Base-by-base conservation (phyloP, 108 stramenopile genomes). In the Cyclotella baltica region DNA sequence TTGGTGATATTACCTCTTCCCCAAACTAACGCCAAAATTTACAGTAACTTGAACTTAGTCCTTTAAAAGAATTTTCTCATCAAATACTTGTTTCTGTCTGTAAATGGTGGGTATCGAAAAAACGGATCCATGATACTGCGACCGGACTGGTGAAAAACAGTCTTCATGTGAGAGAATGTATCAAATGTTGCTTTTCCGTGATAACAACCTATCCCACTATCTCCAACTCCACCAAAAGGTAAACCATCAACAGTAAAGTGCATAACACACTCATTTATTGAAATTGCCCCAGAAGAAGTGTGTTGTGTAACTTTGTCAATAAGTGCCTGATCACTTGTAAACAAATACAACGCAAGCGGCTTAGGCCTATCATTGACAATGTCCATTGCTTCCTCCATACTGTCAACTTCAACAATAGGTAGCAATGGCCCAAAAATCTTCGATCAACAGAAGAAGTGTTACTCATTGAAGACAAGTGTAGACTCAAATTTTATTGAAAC, bases 361-460 rank as follows among this genome's bases (percentile, higher is more conserved):
- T 70, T 72, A 22, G 28, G 70, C n/a, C 70, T 28, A 1, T 51
- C 47, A 31, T 76, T 78, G 25, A 95, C 77, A 46, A 77, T 72
- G 0, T 68, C 40, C 63, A 94, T 86, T 0, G 88, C 95, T 58
- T 93, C 91, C 34, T 81, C 83, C 4, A 81, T 62, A 10, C 74
- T 76, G 9, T 58, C 28, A 36, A 93, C 85, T 18, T 83, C 31
- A 1, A 96, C 23, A 63, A 96, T 86, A 23, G 97, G 93, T 36
- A 98, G 76, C 33, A 96, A 76, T 6, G 95, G 94, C 9, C 96
- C 95, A 81, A 98, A 98, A 11, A 98, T 88, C 66, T n/a, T n/a
- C n/a, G n/a, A n/a, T n/a, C n/a, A n/a, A n/a, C n/a, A n/a, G n/a
- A n/a, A n/a, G n/a, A n/a, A n/a, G n/a, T n/a, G n/a, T n/a, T n/a